Evolutionary conservation across 768 basidiomycete genomes (phyloP), one percentile per base, ranked within the genome.

Genomic region (Leccinum longicurvipes): DNA sequence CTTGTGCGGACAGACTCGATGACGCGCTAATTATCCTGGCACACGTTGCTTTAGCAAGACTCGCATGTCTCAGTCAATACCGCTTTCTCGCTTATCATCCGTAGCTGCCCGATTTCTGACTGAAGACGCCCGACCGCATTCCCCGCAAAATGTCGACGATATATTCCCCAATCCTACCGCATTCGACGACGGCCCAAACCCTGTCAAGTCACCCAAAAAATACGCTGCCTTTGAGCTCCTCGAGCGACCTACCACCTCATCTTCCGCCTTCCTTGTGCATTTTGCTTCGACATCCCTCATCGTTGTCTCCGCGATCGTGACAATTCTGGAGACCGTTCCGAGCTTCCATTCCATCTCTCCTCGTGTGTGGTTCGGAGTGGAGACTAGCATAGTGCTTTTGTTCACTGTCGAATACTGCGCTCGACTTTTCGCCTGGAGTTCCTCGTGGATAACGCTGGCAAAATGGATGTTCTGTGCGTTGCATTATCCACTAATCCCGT

Each of bases 331-430:
- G 69, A 92, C 91, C 0, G 84, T 92, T 1, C 90, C 88, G 0
- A 79, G 82, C 1, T 85, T 91, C 60, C 89, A 89, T 66, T 79
- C 80, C 10, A 82, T 86, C 3, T 81, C 84, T 3, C 82, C 80
- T 14, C 76, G 84, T 34, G 75, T 87, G 7, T 92, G 93, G 84
- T 96, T 96, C 58, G 93, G 93, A 1, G 67, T 93, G 21, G 93
- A 95, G 73, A 93, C 92, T 17, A 85, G 80, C 50, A 71, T 95
- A 10, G 93, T 95, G 24, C 83, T 86, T 47, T 68, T 94, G 3
- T 96, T 95, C 70, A 94, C 93, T 0, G 77, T 92, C 55, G 93
- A 97, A 71, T 95, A 91, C 66, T 68, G 86, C 25, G 82, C 82
- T 12, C 76, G 90, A 32, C 82, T 82, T 65, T 54, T 89, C 1